Percentiles rank a stretch among this genome's conserved stretches.
phyloP scores from a whole-genome alignment of 2,329 filamentous ascomycete species.

The Hypoxylon sp. region DNA sequence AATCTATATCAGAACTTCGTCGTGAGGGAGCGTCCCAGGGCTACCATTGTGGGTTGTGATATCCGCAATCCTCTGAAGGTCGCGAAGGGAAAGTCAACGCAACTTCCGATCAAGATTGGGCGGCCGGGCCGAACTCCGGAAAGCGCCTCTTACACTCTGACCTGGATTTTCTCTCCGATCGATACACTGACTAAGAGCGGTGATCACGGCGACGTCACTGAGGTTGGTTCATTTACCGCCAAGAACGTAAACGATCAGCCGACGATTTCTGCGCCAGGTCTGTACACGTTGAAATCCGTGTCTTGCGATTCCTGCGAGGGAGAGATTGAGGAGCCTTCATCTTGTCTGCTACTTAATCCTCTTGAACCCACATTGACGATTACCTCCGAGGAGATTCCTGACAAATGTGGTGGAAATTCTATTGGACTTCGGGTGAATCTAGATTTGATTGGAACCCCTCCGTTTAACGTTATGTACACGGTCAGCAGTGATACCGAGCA shows the following conservation, averaged over 20 bases:
- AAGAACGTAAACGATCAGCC: conserved; percentile 75
- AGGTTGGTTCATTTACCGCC: conserved; percentile 71
- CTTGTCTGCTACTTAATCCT: conserved; percentile 93
- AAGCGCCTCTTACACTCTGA: conserved; percentile 78
- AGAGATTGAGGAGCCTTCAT: conserved; percentile 92
- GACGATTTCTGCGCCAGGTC: conserved; percentile 80
- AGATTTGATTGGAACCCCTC: conserved; percentile 91
- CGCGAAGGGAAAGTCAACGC: conserved; percentile 77
- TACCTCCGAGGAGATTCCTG: conserved; percentile 84
- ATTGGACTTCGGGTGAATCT: conserved; percentile 91
- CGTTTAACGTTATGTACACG: conserved; percentile 86
- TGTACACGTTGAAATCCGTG: conserved; percentile 88
- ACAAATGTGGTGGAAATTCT: conserved; percentile 95
- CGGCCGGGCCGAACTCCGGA: conserved; percentile 71
- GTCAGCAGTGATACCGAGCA: conserved; percentile 74
- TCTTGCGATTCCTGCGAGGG: conserved; percentile 86
- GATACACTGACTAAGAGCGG: conserved; percentile 77
- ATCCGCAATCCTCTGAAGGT: conserved; percentile 85
- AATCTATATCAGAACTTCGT: conserved; percentile 82
- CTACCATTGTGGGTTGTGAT: conserved; percentile 81
- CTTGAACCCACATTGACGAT: conserved; percentile 85
- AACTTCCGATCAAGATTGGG: conserved; percentile 80
- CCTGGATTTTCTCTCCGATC: conserved; percentile 86
- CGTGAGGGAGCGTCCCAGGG: conserved; percentile 87
- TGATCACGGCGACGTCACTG: conserved; percentile 74